Conservation (phyloP, 192 early-diverging fungal genomes). For the Physocladia obscura region DNA sequence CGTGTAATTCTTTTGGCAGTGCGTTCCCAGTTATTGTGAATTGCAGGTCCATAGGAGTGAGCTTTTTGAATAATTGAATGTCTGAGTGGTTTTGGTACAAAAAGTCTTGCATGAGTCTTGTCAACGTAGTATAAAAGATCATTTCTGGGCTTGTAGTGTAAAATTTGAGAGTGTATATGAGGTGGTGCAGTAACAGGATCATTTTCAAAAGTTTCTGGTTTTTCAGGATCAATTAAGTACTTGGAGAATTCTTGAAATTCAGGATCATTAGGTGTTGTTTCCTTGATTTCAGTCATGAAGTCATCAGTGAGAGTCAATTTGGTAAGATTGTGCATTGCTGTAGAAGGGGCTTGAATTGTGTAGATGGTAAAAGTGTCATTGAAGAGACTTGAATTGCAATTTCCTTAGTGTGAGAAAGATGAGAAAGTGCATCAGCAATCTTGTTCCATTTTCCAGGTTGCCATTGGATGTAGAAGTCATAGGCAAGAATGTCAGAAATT, state of each 20-base stretch:
- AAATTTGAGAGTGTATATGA: background rate
- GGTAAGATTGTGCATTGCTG: too few species aligned
- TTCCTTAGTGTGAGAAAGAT: background rate
- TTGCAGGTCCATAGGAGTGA: background rate
- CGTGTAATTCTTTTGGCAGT: conserved; percentile 9
- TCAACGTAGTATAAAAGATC: background rate
- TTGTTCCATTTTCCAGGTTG: background rate
- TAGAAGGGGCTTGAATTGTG: too few species aligned
- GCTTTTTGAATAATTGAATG: conserved; percentile 30
- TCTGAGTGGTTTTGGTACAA: background rate
- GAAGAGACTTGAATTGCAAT: background rate
- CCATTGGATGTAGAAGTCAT: conserved; percentile 1
- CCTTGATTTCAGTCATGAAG: background rate
- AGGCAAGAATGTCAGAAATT: background rate
- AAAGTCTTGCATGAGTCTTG: background rate
- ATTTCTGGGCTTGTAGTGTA: background rate
- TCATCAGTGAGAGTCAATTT: background rate
- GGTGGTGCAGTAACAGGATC: background rate
- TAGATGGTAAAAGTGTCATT: too few species aligned
- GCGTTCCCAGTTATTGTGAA: conserved; percentile 13
- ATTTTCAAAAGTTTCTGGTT: background rate
- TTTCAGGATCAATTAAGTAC: background rate
- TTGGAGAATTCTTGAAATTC: background rate
- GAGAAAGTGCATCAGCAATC: background rate
- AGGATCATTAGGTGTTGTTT: background rate